Base-by-base conservation (phyloP, 495 filamentous ascomycete species). In the Talaromyces adpressus region DNA sequence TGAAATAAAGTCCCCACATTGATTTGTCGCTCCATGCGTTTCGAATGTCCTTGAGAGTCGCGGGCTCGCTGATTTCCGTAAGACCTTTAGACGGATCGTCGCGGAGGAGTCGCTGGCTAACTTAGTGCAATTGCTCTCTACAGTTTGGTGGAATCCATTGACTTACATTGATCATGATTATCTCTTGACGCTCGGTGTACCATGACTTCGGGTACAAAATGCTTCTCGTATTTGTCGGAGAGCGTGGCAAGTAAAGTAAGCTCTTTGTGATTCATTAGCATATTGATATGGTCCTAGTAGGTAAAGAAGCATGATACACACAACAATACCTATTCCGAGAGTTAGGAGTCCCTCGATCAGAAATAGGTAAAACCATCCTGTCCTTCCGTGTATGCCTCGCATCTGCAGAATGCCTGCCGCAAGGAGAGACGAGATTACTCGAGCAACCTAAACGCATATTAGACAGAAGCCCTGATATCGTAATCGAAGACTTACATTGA, bases 341-440 rank as follows among this genome's bases (percentile, higher is more conserved):
- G 73, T 76, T 18, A 75, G 30, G 5, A 74, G 39, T 2, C 73
- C 74, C 18, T 76, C 74, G 41, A 76, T 67, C 12, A 81, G 65
- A 70, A 86, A 84, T 7, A 85, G 72, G 81, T 81, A 86, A 62
- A 80, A 77, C 83, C 83, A 86, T 0, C 82, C 82, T 1, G 74
- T 53, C 9, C 80, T 68, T 12, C 79, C 81, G 32, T 67, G 54
- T 18, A 79, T 61, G 8, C 82, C 81, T 22, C 81, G 68, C 79
- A 86, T 83, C 58, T 79, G 67, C 3, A 86, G 68, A 6, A 86
- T 73, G 1, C 72, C 82, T 22, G 82, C 81, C 0, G 82, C 82
- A 1, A 85, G 70, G 1, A 86, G 71, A 2, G 81, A 77, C 0
- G 82, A 83, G 47, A 83, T 68, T 32, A 85, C 78, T 12, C 77